Base-by-base conservation (phyloP, 257 asterid genomes). In the Solanum sejunctum region DNA sequence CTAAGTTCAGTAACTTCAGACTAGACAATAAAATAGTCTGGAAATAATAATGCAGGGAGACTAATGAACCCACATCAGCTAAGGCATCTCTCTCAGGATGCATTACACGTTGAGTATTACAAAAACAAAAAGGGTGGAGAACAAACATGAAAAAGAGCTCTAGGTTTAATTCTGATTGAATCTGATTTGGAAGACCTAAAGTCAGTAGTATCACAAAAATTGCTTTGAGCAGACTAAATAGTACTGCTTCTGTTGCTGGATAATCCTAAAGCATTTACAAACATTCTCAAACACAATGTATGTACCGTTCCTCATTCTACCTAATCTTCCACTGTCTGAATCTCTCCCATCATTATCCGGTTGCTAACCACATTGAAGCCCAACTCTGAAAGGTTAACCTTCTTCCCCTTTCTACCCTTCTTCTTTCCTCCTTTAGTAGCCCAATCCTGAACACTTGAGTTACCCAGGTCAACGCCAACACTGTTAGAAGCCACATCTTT, bases 321-420 rank as follows among this genome's bases (percentile, higher is more conserved):
- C 90, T 88, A 95, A 75, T 95, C 98, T 47, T 97, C 98, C 18
- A 91, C 75, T 0, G 93, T 85, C 93, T 97, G 98, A 89, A 95
- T 97, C 93, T 97, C 99, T 39, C 99, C 99, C 98, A 89, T 97
- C 99, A 97, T 95, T 84, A 96, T 96, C 86, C 99, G 89, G 90
- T 93, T 96, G 91, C 99, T 94, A 80, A 96, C 98, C 71, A 95
- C 98, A 45, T 92, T 97, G 84, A 97, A 95, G 86, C 99, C 99
- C 91, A 97, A 82, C 66, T 94, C 95, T 8, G 97, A 89, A 45
- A 97, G 89, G 84, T 92, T 94, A 36, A 95, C 92, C 88, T 95
- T 95, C 95, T 96, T 97, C 83, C 98, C 98, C 81, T 92, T 94
- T 84, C 91, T 96, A 3, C 90, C 95, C 87, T 90, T 93, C 91